Percentiles rank a stretch among this genome's conserved stretches.
Evolutionary conservation across 139 green algal genomes (phyloP).

Genomic region (Chlamydomonas schloesseri): DNA sequence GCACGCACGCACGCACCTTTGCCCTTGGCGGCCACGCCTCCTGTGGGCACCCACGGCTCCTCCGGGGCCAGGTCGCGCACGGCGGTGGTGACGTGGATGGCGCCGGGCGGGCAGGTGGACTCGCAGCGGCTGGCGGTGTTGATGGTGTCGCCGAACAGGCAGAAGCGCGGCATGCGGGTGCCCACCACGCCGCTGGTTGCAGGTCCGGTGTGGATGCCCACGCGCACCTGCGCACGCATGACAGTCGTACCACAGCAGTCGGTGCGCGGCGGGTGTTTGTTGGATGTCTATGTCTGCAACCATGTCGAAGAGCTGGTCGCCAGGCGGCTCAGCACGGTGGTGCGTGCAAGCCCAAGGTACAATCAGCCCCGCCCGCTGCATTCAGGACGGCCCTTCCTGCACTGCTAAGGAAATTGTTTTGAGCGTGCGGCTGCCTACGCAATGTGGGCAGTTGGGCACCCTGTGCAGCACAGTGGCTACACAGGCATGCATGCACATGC

Average conservation of each 20-base stretch:
- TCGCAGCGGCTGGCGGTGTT: slow-evolving; percentile 54
- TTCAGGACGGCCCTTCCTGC: too few species aligned
- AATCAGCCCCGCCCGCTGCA: neutral
- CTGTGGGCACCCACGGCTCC: slow-evolving; percentile 45
- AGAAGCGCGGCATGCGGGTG: slow-evolving; percentile 48
- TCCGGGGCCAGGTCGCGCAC: slow-evolving; percentile 19
- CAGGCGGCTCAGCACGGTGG: neutral
- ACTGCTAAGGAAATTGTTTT: too few species aligned
- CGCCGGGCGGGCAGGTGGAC: slow-evolving; percentile 14
- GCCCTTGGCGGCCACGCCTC: slow-evolving; percentile 7
- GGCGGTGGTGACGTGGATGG: slow-evolving; percentile 32
- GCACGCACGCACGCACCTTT: too few species aligned
- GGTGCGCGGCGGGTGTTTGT: too few species aligned
- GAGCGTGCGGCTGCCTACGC: too few species aligned
- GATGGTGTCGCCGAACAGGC: slow-evolving; percentile 52
- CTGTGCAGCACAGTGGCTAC: too few species aligned
- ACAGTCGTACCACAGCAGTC: too few species aligned
- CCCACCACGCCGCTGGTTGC: slow-evolving; percentile 54
- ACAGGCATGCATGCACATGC: too few species aligned
- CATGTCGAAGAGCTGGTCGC: too few species aligned
- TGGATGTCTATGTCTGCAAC: too few species aligned
- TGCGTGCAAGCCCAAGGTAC: neutral
- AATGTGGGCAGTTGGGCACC: too few species aligned
- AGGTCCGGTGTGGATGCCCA: slow-evolving; percentile 33
- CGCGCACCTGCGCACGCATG: slow-evolving; percentile 1